Evolutionary conservation across 2,329 filamentous ascomycete genomes (phyloP).

Genomic region (Trichoderma semiorbis): DNA sequence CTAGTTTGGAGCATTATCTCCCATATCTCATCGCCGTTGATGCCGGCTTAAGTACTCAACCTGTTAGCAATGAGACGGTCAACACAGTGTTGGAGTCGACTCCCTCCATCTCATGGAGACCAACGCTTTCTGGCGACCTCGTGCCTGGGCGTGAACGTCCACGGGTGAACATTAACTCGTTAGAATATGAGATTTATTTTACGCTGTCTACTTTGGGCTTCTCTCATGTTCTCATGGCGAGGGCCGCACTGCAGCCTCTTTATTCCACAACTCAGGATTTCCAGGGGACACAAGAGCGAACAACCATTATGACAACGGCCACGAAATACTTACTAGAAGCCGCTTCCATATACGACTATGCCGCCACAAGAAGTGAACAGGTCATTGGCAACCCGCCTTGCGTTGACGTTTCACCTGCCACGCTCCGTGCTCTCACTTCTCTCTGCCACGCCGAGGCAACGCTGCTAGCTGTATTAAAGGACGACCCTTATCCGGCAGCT

Average conservation of each 20-base stretch:
- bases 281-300: conserved; percentile 62
- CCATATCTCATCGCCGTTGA: conserved; percentile 80
- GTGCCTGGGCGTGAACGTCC: conserved; percentile 62
- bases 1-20: conserved; percentile 71
- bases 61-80: conserved; percentile 54
- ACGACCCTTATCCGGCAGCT: conserved; percentile 84
- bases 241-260: conserved; percentile 68
- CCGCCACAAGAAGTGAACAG: conserved; percentile 55
- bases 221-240: conserved; percentile 67
- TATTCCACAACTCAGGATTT: conserved; percentile 63
- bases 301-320: conserved; percentile 65
- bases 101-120: conserved; percentile 77
- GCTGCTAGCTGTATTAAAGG: conserved; percentile 83
- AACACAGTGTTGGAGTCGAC: conserved; percentile 60
- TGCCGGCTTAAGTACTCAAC: conserved; percentile 58
- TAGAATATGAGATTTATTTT: conserved; percentile 84
- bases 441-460: conserved; percentile 85
- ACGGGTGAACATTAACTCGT: conserved; percentile 65
- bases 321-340: conserved; percentile 76
- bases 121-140: conserved; percentile 65
- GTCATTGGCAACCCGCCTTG: conserved; percentile 42
- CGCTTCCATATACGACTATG: conserved; percentile 71
- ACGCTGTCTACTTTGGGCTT: conserved; percentile 73
- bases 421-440: conserved; percentile 54
- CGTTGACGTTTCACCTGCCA: conserved; percentile 51